Conservation (phyloP, 2,329 filamentous ascomycete species). For the Paecilomyces fulvus region DNA sequence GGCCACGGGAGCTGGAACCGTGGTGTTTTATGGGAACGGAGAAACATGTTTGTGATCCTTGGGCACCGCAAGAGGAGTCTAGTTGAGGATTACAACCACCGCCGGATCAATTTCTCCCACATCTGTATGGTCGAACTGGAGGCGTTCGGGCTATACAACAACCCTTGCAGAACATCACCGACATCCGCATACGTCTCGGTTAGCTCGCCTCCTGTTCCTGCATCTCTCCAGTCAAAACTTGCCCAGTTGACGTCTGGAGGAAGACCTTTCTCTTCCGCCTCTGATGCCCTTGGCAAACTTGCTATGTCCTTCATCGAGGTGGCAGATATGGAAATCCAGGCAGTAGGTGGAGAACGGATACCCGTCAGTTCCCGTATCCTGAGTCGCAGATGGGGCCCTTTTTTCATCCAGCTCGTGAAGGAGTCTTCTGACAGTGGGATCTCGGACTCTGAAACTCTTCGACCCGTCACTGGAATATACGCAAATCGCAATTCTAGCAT, state of each 20-base stretch:
- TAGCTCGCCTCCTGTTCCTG: conserved; percentile 59
- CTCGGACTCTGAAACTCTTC: conserved; percentile 63
- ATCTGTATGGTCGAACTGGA: conserved; percentile 96
- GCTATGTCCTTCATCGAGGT: conserved; percentile 74
- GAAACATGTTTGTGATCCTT: conserved; percentile 92
- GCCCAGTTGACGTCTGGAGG: conserved; percentile 59
- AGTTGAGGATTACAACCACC: conserved; percentile 96
- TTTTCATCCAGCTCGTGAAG: conserved; percentile 83
- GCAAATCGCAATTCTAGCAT: conserved; percentile 69
- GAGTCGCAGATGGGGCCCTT: conserved; percentile 83
- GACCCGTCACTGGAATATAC: conserved; percentile 51
- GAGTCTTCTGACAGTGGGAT: conserved; percentile 68
- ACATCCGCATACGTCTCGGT: conserved; percentile 78
- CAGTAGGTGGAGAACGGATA: conserved; percentile 81
- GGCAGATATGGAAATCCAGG: conserved; percentile 93
- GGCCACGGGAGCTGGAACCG: conserved; percentile 97
- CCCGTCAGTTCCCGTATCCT: conserved; percentile 89
- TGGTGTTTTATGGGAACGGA: conserved; percentile 82
- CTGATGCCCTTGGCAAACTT: conserved; percentile 76
- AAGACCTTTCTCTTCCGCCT: conserved; percentile 64
- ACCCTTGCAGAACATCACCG: conserved; percentile 69
- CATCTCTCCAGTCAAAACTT: conserved; percentile 44
- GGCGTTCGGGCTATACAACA: conserved; percentile 95
- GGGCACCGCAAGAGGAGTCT: conserved; percentile 88
- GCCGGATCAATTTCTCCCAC: conserved; percentile 94